These are phyloP conservation scores for Dactylellina drechsleri DNA, from an alignment of 2,329 filamentous ascomycete species.

Conservation along the genomic window DNA sequence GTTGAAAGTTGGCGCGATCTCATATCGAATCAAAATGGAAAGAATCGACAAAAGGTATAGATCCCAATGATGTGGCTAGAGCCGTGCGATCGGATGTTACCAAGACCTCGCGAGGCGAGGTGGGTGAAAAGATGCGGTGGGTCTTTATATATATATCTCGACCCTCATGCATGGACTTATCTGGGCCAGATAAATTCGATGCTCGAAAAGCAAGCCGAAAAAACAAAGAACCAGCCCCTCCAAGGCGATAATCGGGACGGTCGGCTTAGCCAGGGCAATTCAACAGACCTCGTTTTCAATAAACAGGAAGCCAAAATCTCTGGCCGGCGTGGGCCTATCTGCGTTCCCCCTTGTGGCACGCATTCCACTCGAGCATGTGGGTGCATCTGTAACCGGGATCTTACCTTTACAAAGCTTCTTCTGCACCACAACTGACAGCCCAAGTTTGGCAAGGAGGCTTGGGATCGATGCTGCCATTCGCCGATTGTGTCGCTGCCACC, in stretches of 20 bases:
- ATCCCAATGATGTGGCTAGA: constrained; percentile 6
- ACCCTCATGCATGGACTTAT: not conserved
- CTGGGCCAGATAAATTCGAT: no score
- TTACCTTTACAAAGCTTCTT: constrained; percentile 38
- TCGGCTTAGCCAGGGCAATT: constrained; percentile 22
- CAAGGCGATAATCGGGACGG: constrained; percentile 36
- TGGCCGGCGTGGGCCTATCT: constrained; percentile 50
- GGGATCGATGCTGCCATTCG: constrained; percentile 40
- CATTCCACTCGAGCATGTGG: constrained; percentile 13
- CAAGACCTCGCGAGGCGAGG: constrained; percentile 35
- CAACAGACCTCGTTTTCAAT: constrained; percentile 20
- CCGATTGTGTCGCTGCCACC: constrained; percentile 44
- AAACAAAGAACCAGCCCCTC: constrained; percentile 6
- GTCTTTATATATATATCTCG: constrained; percentile 45
- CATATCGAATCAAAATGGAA: constrained; percentile 20
- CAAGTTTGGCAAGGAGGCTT: constrained; percentile 24
- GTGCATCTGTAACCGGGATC: constrained; percentile 40
- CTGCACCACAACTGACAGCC: constrained; percentile 47
- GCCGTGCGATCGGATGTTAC: constrained; percentile 41
- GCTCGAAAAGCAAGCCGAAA: not conserved
- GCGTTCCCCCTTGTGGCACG: constrained; percentile 34
- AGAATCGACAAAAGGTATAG: constrained; percentile 13
- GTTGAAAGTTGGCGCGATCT: constrained; percentile 6
- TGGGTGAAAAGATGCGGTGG: constrained; percentile 35
- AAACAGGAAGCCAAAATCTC: constrained; percentile 41